phyloP scores from a whole-genome alignment of 768 basidiomycete species.

The Cytidiella melzeri region DNA sequence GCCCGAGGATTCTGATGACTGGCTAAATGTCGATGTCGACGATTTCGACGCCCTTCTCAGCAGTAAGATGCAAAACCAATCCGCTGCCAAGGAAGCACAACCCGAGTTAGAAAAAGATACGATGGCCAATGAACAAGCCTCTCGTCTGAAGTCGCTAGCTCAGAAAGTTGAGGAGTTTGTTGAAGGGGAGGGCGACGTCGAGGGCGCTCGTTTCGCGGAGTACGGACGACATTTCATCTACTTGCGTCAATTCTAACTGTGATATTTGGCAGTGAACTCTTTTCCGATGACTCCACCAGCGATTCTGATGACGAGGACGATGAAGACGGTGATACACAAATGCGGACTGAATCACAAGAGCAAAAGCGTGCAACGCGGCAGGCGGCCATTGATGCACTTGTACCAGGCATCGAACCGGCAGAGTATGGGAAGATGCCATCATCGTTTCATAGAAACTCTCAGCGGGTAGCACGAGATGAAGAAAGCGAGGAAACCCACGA shows the following conservation, averaged over 20 bases:
- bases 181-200: conserved; percentile 80
- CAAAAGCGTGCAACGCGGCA: conserved; percentile 38
- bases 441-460: conserved; percentile 63
- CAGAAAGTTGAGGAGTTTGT: conserved; percentile 87
- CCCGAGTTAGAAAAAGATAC: conserved; percentile 32
- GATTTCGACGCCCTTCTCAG: conserved; percentile 73
- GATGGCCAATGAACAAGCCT: conserved; percentile 58
- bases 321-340: conserved; percentile 30
- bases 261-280: conserved; percentile 48
- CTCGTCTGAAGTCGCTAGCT: conserved; percentile 69
- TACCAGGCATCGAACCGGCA: conserved; percentile 67
- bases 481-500: conserved; percentile 30
- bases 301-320: conserved; percentile 30
- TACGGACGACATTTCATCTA: conserved; percentile 40
- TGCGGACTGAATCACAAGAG: background rate
- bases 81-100: conserved; percentile 48
- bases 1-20: conserved; percentile 72
- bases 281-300: conserved; percentile 53
- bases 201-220: conserved; percentile 90
- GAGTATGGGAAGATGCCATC: conserved; percentile 90
- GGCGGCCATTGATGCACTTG: conserved; percentile 72
- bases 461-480: conserved; percentile 43
- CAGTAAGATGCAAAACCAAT: conserved; percentile 15
- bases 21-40: conserved; percentile 77
- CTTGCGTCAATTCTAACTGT: no score